These are phyloP conservation scores for Catenaria anguillulae DNA, from an alignment of 371 early-diverging fungal genomes.

Conservation along the genomic window DNA sequence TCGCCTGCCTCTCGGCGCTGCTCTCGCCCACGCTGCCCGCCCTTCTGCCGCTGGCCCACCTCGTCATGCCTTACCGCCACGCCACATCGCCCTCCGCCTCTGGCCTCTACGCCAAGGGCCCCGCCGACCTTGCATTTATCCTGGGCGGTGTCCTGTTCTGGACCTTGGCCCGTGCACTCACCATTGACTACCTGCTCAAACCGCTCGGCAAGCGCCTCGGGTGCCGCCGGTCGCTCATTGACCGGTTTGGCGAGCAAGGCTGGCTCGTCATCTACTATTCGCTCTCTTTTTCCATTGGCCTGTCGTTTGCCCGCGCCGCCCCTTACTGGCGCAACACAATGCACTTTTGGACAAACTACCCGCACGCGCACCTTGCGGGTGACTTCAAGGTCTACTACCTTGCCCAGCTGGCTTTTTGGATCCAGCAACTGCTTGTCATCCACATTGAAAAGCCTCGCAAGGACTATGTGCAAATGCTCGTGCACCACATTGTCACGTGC, in stretches of 20 bases:
- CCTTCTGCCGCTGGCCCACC: background rate
- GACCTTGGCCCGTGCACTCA: background rate
- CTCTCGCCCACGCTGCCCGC: background rate
- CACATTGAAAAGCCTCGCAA: conserved; percentile 61
- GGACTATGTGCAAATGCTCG: conserved; percentile 57
- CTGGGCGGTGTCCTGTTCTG: background rate
- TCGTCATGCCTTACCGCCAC: too few species aligned
- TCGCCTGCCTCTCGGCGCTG: background rate
- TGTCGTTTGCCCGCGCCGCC: background rate
- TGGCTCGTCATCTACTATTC: conserved; percentile 5
- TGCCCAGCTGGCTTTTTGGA: conserved; percentile 63
- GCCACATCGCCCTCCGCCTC: background rate
- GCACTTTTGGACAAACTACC: conserved; percentile 1
- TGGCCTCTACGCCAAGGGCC: background rate
- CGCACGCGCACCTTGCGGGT: conserved; percentile 14
- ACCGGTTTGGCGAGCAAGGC: conserved; percentile 6
- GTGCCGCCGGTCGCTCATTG: background rate
- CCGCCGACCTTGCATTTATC: background rate
- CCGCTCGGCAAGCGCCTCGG: background rate
- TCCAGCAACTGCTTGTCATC: conserved; percentile 53
- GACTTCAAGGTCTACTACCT: conserved; percentile 62
- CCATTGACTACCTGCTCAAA: background rate
- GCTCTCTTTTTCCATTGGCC: background rate
- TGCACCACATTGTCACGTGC: conserved; percentile 69
- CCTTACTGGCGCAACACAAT: background rate